phyloP scores from a whole-genome alignment of 2,329 filamentous ascomycete genomes.

The Alternaria gansuensis region DNA sequence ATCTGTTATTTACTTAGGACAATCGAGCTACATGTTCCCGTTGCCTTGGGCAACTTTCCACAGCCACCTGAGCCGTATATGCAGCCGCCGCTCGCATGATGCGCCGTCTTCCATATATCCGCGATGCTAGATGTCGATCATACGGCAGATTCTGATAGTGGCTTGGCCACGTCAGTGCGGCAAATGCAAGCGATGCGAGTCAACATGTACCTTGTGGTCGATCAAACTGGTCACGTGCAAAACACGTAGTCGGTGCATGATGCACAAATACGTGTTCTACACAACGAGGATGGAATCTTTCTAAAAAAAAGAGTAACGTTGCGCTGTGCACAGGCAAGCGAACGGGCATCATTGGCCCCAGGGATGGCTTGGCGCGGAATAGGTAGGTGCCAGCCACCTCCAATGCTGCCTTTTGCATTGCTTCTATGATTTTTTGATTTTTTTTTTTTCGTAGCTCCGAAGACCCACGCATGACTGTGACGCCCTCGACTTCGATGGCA shows the following conservation, averaged over 20 bases:
- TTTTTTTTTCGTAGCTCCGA: neutral
- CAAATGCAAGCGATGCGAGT: constrained; percentile 1
- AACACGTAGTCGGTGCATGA: neutral
- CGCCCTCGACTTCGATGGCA: neutral
- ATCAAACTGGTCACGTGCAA: neutral
- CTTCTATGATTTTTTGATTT: too few relatives aligned
- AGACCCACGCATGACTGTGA: neutral
- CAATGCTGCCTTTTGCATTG: too few relatives aligned
- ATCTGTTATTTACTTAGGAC: too few relatives aligned
- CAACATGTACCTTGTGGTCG: neutral
- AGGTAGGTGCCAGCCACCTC: too few relatives aligned
- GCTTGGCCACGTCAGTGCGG: constrained; percentile 3
- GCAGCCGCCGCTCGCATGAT: constrained; percentile 1
- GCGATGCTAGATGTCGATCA: constrained; percentile 3
- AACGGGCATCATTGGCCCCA: too few relatives aligned
- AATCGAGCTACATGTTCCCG: too few relatives aligned
- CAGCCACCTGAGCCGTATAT: neutral
- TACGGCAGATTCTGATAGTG: constrained; percentile 3
- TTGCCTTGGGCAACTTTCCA: neutral
- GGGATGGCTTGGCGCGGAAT: too few relatives aligned
- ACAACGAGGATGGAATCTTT: neutral
- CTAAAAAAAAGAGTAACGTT: too few relatives aligned
- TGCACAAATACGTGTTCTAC: neutral
- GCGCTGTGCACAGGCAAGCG: too few relatives aligned
- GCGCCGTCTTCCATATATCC: neutral